phyloP scores from a whole-genome alignment of 345 rosid genomes.

The Citrus hindsii region DNA sequence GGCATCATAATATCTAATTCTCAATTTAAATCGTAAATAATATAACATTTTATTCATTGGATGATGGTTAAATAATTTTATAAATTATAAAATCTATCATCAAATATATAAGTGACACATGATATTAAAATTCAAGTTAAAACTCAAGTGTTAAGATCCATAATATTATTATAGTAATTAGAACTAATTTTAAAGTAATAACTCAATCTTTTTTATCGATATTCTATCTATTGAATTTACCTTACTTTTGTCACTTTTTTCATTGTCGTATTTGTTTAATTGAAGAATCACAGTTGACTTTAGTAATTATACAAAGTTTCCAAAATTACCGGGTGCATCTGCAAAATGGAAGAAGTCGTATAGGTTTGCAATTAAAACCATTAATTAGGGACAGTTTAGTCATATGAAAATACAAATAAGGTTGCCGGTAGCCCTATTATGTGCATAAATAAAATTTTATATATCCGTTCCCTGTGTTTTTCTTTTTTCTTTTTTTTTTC shows the following conservation, averaged over 20 bases:
- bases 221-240: neutral
- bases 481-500: neutral
- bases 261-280: neutral
- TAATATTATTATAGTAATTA: no score
- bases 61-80: no score
- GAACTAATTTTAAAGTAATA: no score
- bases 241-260: neutral
- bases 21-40: no score
- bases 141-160: no score
- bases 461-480: neutral
- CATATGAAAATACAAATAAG: neutral
- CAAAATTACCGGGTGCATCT: neutral
- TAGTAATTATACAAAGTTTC: neutral
- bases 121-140: no score
- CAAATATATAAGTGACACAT: no score
- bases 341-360: neutral
- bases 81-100: no score
- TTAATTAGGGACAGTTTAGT: constrained; percentile 13
- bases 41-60: no score
- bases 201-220: neutral
- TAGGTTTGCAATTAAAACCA: neutral
- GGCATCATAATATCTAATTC: no score
- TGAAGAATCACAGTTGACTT: neutral
- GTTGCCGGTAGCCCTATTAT: neutral
- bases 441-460: no score